Evolutionary conservation across 2,329 filamentous ascomycete genomes (phyloP), one percentile per base, ranked within the genome.

Genomic region (Teratosphaeria destructans): DNA sequence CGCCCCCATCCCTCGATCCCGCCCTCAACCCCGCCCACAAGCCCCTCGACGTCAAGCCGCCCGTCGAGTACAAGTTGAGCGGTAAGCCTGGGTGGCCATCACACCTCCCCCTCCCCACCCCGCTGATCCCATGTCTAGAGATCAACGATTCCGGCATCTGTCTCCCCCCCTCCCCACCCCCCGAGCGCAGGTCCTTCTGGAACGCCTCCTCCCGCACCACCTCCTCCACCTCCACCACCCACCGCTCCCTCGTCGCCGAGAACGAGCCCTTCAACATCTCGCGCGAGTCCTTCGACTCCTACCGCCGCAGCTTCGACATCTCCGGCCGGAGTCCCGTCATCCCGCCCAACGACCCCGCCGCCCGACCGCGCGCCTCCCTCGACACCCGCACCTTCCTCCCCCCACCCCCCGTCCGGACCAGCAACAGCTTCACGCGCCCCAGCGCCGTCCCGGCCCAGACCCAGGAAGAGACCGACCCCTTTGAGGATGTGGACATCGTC

Each of bases 111-210:
- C 11, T 27, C 19, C 16, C 49, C 37, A n/a, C 39, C 54, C 55
- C 59, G 57, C 62, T 37, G n/a, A 43, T 16, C 57, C 57, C 43
- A 32, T 47, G 43, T 32, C 16, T 55, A 96, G 93, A 96, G 65
- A 94, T 97, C 74, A 95, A 95, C 72, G 92, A 95, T 75, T 95
- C 89, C 73, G 93, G 93, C 66, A 88, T 96, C 63, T 97, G 95
- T 77, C 83, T 97, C 66, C 93, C 93, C 82, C 93, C 93, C n/a
- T 96, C 93, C 8, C 90, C 93, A 2, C 84, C 86, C 14, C 55
- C 32, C 4, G 90, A 96, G 75, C 90, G 90, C 73, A 90, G 89
- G 71, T 82, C 82, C 63, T 96, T 77, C 61, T 79, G 81, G 47
- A 78, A 77, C 19, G 78, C 73, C 60, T 66, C 69, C 57, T 83